Conservation (phyloP, 176 grass and related monocot species). For the Musa beccarii region DNA sequence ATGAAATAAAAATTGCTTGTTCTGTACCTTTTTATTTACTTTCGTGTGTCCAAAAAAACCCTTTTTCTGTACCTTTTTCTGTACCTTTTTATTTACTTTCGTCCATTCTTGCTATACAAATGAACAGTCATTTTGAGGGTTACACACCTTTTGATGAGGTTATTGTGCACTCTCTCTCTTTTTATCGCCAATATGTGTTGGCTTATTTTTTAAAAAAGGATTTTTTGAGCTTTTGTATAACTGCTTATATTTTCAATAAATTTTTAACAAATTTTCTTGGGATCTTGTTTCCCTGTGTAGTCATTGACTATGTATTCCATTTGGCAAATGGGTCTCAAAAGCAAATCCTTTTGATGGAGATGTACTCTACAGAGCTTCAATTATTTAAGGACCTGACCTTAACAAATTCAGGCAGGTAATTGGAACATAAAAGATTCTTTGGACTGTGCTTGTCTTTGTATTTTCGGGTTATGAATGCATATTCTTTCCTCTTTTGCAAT, state of each 20-base stretch:
- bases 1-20: too few species aligned
- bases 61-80: too few species aligned
- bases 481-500: neutral
- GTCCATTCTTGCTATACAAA: too few species aligned
- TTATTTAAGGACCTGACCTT: conserved; percentile 73
- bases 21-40: too few species aligned
- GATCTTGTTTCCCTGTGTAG: conserved; percentile 32
- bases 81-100: too few species aligned
- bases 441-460: neutral
- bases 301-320: conserved; percentile 73
- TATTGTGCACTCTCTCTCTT: neutral
- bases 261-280: neutral
- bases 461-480: neutral
- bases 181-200: neutral
- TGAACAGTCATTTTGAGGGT: too few species aligned
- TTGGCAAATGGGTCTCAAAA: conserved; percentile 51
- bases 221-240: neutral
- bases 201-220: neutral
- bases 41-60: too few species aligned
- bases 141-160: too few species aligned
- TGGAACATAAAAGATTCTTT: neutral
- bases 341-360: conserved; percentile 69
- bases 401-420: conserved; percentile 55
- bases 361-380: conserved; percentile 92
- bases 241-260: neutral